Percentiles rank a stretch among this genome's conserved stretches.
Conservation (phyloP, 106 monocot genomes). For the Posidonia australis region DNA sequence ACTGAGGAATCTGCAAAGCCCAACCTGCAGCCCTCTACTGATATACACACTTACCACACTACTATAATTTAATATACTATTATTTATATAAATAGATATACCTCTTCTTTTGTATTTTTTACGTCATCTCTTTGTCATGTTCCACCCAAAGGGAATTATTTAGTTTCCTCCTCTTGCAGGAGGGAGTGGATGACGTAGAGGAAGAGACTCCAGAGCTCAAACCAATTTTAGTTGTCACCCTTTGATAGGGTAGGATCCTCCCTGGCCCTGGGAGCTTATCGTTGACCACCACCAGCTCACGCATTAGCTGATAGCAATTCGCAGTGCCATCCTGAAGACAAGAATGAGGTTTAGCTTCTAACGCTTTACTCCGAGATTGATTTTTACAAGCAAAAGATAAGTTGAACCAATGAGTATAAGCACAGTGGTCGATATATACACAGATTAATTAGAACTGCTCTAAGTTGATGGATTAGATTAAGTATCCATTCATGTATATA, state of each 20-base stretch:
- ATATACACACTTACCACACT: neutral
- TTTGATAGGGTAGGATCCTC: slow-evolving; percentile 16
- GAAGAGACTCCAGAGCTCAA: too few relatives aligned
- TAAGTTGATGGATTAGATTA: too few relatives aligned
- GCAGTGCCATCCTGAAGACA: slow-evolving; percentile 39
- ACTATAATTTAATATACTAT: neutral
- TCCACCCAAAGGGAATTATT: slow-evolving; percentile 13
- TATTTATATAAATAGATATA: slow-evolving; percentile 1
- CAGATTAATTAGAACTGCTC: too few relatives aligned
- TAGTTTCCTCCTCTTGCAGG: slow-evolving; percentile 50
- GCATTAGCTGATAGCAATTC: slow-evolving; percentile 46
- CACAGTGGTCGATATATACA: too few relatives aligned
- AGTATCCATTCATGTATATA: too few relatives aligned
- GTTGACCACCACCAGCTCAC: slow-evolving; percentile 17
- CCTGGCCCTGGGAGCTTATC: slow-evolving; percentile 13
- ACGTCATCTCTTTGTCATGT: slow-evolving; percentile 7
- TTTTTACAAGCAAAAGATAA: too few relatives aligned
- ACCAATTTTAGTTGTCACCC: slow-evolving; percentile 22
- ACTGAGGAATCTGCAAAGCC: slow-evolving; percentile 18
- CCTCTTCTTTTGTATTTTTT: neutral
- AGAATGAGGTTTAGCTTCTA: neutral
- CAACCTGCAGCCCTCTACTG: neutral
- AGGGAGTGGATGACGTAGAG: slow-evolving; percentile 17
- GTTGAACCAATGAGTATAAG: too few relatives aligned
- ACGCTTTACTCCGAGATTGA: too few relatives aligned